Evolutionary conservation across 257 asterid genomes (phyloP), one percentile per base, ranked within the genome.

Genomic region (Fraxinus pennsylvanica): DNA sequence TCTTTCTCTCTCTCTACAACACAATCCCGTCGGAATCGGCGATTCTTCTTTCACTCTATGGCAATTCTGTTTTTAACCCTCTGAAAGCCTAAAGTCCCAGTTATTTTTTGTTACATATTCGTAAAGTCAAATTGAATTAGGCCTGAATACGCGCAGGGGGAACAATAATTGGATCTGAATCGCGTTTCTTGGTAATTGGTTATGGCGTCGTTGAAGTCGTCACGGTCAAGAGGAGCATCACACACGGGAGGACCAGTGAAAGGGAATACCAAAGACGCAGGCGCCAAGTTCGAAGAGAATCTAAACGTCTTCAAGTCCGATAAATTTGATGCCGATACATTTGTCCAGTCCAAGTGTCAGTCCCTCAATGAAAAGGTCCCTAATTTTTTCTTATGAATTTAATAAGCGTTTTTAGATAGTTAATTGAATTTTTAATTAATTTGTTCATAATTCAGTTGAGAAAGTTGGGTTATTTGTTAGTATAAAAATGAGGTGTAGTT

Each of bases 301-400:
- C 97, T 96, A 83, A 90, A 88, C 84, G 91, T 92, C 81, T 96
- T 96, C 92, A 93, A 91, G 85, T 85, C 99, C 85, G 98, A 96
- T 85, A 84, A 69, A 79, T 96, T 90, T 87, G 97, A 96, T 80
- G 98, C 98, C 78, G 99, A 96, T 87, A 80, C 84, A 61, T 96
- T 54, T 84, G 90, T 96, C 78, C 92, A 92, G 79, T 90, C 98
- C 87, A 96, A 93, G 86, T 96, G 99, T 85, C 93, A 91, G 74
- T 87, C 97, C 52, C 88, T 92, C 32, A 88, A 85, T 72, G 99
- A 96, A 82, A 96, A 93, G 99, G 99, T 93, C 50, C 0, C 59
- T 5, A 57, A 45, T 13, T 65, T 1, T 45, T 10, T 30, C 45
- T 9, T 30, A n/a, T 73, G 78, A 47, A 9, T 29, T 76, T 32